These are phyloP conservation scores for Gymnopilus dilepis DNA, from an alignment of 768 basidiomycete species.

Conservation along the genomic window DNA sequence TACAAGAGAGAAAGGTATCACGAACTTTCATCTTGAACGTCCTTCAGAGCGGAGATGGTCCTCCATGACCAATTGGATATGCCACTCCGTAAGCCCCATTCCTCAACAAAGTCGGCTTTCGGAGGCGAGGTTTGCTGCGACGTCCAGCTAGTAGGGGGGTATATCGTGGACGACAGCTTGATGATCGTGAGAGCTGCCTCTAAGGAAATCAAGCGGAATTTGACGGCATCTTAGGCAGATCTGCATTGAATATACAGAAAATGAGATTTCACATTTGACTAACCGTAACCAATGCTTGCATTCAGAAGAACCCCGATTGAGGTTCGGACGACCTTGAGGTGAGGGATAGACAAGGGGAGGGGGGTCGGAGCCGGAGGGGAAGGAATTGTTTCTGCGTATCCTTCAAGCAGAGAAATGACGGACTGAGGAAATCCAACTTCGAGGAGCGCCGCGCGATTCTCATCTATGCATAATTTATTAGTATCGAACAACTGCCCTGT, in stretches of 20 bases:
- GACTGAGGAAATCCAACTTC: conserved; percentile 74
- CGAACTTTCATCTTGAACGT: conserved; percentile 72
- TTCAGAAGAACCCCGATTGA: conserved; percentile 83
- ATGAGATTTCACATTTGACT: conserved; percentile 20
- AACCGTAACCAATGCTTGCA: conserved; percentile 78
- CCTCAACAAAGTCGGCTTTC: conserved; percentile 46
- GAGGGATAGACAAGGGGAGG: conserved; percentile 57
- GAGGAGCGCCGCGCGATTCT: conserved; percentile 71
- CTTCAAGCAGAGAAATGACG: conserved; percentile 69
- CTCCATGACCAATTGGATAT: conserved; percentile 83
- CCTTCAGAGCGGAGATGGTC: conserved; percentile 72
- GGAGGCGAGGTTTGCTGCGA: conserved; percentile 21
- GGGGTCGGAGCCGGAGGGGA: conserved; percentile 41
- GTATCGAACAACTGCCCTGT: background rate
- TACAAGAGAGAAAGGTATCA: conserved; percentile 1
- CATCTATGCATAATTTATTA: conserved; percentile 51
- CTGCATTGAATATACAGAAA: background rate
- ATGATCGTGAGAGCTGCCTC: conserved; percentile 74
- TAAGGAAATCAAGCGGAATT: conserved; percentile 66
- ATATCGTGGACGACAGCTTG: conserved; percentile 68
- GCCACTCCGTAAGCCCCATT: conserved; percentile 68
- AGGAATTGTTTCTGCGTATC: conserved; percentile 59
- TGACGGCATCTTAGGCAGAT: conserved; percentile 64
- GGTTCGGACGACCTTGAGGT: conserved; percentile 78
- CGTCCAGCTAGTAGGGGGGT: conserved; percentile 76